A percentile compares a stretch with the other conserved stretches of the same genome.
Evolutionary conservation across 2,329 filamentous ascomycete genomes (phyloP).

Genomic region (Tolypocladium tropicale): DNA sequence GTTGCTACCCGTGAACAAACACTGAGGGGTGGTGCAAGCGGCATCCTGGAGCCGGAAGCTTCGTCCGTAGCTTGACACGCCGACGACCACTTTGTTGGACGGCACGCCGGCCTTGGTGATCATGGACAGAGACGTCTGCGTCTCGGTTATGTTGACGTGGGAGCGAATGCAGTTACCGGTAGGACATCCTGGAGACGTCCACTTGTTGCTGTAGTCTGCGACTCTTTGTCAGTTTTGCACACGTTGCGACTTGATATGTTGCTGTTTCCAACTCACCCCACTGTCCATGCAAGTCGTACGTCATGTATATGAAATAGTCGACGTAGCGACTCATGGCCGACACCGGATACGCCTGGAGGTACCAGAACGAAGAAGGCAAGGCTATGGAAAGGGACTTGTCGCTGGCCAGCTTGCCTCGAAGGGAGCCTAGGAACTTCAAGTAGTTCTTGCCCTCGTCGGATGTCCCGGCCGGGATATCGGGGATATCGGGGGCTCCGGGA

Average conservation of each 20-base stretch:
- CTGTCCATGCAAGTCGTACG: constrained; percentile 21
- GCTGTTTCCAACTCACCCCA: too few relatives aligned
- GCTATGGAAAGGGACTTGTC: constrained; percentile 24
- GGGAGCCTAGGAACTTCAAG: constrained; percentile 22
- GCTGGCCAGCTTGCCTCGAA: constrained; percentile 16
- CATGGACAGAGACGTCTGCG: constrained; percentile 19
- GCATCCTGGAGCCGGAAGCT: constrained; percentile 17
- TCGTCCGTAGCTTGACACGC: constrained; percentile 20
- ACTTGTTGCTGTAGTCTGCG: constrained; percentile 15
- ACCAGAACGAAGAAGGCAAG: constrained; percentile 28
- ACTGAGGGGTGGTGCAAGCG: constrained; percentile 10
- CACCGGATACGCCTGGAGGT: constrained; percentile 24
- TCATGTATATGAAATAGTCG: constrained; percentile 24
- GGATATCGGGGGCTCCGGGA: constrained; percentile 19
- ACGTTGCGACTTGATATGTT: too few relatives aligned
- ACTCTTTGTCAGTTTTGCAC: background rate
- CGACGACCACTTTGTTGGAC: constrained; percentile 18
- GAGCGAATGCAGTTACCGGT: constrained; percentile 22
- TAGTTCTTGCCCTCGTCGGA: constrained; percentile 17
- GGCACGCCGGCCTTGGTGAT: constrained; percentile 22
- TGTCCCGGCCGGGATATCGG: constrained; percentile 12
- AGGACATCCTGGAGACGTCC: constrained; percentile 12
- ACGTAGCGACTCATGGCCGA: constrained; percentile 16
- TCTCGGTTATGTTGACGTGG: constrained; percentile 27
- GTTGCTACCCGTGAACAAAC: constrained; percentile 10